Evolutionary conservation across 164 flowering plant species (phyloP), one percentile per base, ranked within the genome.

Genomic region (Tinospora cordifolia): DNA sequence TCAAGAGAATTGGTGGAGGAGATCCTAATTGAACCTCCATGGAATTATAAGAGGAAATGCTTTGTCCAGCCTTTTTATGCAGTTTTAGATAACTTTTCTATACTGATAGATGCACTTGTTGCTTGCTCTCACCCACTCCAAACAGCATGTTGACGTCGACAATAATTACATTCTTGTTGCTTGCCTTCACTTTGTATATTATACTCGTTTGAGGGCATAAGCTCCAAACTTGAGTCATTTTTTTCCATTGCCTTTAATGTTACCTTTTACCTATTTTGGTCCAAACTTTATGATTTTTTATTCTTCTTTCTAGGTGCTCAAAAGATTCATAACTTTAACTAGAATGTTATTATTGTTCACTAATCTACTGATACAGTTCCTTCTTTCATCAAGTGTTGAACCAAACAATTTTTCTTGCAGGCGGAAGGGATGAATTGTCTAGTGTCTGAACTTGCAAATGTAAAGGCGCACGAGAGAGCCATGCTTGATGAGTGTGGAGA

Each of bases 361-460:
- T 44, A 44, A 44, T 44, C 47, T 44, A 44, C 9, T 44, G 47
- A 44, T 15, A 14, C 27, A 62, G 27, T 11, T 41, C 46, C 1
- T 26, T 27, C 17, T 41, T 17, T 30, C 24, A 27, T 41, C 64
- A 38, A 68, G 26, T 21, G 46, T 64, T 72, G 10, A 51, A 41
- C 22, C 47, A 27, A 27, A 36, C 66, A 49, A 12, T 60, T 57
- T 44, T 14, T 72, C 11, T 60, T 51, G 19, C 80, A 93, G 98
- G 88, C 81, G 71, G 96, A 89, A 74, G 83, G 73, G 27, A 79
- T 78, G 79, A 83, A 84, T 73, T 67, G 70, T 70, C 77, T 84
- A 76, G 84, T 86, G 27, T 84, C 92, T 58, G 91, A 88, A 81
- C 90, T 93, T 69, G 92, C 93, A 75, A 76, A 77, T 54, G 77